Conservation (phyloP, 768 basidiomycete species). For the Agrocybe chaxingu region DNA sequence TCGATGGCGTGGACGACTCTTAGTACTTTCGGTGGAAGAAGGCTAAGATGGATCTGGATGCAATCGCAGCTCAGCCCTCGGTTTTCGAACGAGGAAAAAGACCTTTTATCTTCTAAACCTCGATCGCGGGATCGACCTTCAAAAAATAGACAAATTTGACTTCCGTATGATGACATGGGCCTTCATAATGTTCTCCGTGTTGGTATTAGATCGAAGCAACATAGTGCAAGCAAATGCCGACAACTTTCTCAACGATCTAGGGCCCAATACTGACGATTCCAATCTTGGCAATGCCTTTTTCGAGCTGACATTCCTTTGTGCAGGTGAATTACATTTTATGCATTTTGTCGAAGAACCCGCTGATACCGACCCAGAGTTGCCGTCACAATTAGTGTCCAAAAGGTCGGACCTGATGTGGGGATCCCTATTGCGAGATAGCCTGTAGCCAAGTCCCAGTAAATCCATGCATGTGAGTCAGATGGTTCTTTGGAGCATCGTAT, state of each 20-base stretch:
- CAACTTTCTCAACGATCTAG: conserved; percentile 61
- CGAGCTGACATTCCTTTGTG: conserved; percentile 42
- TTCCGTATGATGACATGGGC: conserved; percentile 59
- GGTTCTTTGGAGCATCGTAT: conserved; percentile 53
- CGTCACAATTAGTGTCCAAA: conserved; percentile 67
- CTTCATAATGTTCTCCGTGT: conserved; percentile 58
- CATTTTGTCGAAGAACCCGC: background rate
- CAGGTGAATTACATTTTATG: conserved; percentile 23
- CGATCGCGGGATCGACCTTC: background rate
- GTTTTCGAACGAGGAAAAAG: conserved; percentile 53
- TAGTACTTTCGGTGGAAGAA: conserved; percentile 14
- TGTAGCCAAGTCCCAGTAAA: background rate
- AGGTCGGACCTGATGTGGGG: conserved; percentile 68
- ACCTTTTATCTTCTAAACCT: background rate
- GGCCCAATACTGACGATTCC: conserved; percentile 62
- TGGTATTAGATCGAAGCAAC: conserved; percentile 59
- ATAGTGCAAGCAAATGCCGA: conserved; percentile 67
- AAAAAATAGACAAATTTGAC: conserved; percentile 59
- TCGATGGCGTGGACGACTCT: no score
- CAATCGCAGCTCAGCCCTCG: conserved; percentile 57
- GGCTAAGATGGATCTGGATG: conserved; percentile 37
- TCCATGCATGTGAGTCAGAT: conserved; percentile 31
- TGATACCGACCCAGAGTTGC: conserved; percentile 39
- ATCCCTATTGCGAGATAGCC: conserved; percentile 49
- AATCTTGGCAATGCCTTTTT: conserved; percentile 63